Base-by-base conservation (phyloP, 495 filamentous ascomycete species). In the Hyaloscypha bicolor region DNA sequence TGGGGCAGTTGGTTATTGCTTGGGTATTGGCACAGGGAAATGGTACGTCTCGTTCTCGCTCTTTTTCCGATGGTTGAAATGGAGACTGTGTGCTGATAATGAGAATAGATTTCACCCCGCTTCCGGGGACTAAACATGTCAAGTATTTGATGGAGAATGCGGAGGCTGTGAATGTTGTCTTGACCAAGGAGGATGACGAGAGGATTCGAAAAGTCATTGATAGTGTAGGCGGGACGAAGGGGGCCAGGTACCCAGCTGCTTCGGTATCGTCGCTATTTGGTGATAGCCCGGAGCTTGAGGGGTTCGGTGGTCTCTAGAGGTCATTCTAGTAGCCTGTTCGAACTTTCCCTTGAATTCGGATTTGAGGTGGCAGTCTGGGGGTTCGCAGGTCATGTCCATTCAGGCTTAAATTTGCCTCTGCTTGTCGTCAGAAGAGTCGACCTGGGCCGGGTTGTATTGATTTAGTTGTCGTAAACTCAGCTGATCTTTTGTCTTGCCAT, bases 1-100 rank as follows among this genome's bases (percentile, higher is more conserved):
- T 89, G 0, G 86, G 86, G 3, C 93, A 97, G 80, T 74, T 96
- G 37, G 93, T 91, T 12, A 76, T 96, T 62, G 85, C 80, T 31
- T 97, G 93, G 93, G 6, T 69, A 16, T 14, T 55, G 56, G 45
- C n/a, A 25, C 62, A 65, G 48, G 62, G 87, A 74, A 51, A 78
- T 31, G 63, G 51, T 65, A 25, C 22, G 62, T 25, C 30, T 14
- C 33, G 35, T 9, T 6, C 16, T 48, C 42, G 42, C 16, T 0
- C 42, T 48, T 14, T 19, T 14, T 48, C 11, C 9, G 16, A 48
- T 0, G 9, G 42, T 48, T 19, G 6, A 1, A 12, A 6, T 37
- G n/a, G 39, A 8, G 25, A 9, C 22, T 63, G 29, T 16, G 45
- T 62, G 37, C 64, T 58, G 37, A 62, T 21, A 12, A 2, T 19